A percentile compares a stretch with the other conserved stretches of the same genome.
Conservation (phyloP, 768 basidiomycete genomes). For the Lactarius indigo region DNA sequence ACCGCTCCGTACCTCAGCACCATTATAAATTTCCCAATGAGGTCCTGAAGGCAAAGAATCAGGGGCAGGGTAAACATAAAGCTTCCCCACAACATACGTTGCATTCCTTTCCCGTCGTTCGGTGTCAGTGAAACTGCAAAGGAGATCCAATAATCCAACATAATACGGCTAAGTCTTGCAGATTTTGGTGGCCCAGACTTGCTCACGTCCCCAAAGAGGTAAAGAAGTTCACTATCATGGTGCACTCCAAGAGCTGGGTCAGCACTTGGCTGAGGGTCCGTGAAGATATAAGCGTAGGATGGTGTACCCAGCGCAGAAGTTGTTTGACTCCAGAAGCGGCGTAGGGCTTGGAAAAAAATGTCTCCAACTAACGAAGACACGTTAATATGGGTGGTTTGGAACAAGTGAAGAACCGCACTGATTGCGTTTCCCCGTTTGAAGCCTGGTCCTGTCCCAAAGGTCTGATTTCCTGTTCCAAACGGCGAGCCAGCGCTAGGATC, state of each 20-base stretch:
- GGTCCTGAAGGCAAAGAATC: background rate
- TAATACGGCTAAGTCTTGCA: conserved; percentile 32
- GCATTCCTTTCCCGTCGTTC: conserved; percentile 40
- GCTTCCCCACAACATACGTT: conserved; percentile 28
- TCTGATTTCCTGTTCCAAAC: conserved; percentile 43
- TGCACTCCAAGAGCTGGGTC: conserved; percentile 19
- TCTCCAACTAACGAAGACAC: conserved; percentile 33
- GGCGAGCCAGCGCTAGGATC: conserved; percentile 43
- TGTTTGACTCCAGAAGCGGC: conserved; percentile 40
- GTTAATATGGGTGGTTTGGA: background rate
- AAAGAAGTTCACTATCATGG: conserved; percentile 27
- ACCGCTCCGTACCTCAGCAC: conserved; percentile 7
- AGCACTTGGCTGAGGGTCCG: conserved; percentile 32
- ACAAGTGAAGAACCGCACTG: conserved; percentile 14
- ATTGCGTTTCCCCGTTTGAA: conserved; percentile 41
- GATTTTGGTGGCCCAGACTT: conserved; percentile 3
- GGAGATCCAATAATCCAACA: conserved; percentile 47
- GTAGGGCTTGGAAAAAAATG: conserved; percentile 38
- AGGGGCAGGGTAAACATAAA: background rate
- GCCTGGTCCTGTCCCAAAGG: conserved; percentile 40
- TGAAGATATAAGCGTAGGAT: conserved; percentile 43
- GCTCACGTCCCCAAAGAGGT: conserved; percentile 22
- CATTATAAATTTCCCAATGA: background rate
- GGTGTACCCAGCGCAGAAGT: conserved; percentile 38
- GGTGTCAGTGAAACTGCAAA: conserved; percentile 43